These are phyloP conservation scores for Ceratobasidium sp. DNA, from an alignment of 1,284 basidiomycete species.

Conservation along the genomic window DNA sequence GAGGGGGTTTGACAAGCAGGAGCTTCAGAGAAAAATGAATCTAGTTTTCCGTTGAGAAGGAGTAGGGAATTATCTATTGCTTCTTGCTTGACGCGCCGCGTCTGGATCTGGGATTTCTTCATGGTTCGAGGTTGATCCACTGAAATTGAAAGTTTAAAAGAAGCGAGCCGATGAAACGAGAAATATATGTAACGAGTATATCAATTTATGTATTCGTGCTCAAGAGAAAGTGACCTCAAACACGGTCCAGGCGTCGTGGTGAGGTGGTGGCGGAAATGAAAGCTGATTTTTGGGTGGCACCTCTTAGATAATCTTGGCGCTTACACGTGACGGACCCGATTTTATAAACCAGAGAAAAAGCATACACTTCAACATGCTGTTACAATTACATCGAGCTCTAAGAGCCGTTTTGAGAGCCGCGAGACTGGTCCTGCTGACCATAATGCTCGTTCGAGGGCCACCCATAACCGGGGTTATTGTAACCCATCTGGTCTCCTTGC, in stretches of 20 bases:
- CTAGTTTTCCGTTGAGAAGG: background rate
- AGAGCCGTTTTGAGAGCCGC: background rate
- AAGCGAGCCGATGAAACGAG: background rate
- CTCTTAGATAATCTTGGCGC: slow-evolving; percentile 2
- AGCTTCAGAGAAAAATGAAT: too few relatives aligned
- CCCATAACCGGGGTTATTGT: slow-evolving; percentile 17
- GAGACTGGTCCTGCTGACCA: background rate
- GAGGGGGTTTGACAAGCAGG: background rate
- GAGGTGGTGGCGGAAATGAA: slow-evolving; percentile 4
- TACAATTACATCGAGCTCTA: background rate
- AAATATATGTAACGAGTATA: background rate
- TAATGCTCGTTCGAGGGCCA: background rate
- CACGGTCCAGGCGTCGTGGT: background rate
- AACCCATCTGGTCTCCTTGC: slow-evolving; percentile 1
- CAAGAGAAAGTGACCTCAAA: too few relatives aligned
- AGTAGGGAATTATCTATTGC: background rate
- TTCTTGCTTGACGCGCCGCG: background rate
- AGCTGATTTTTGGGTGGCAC: background rate
- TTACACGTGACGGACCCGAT: background rate
- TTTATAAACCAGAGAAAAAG: background rate
- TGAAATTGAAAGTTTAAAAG: too few relatives aligned
- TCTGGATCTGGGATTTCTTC: background rate
- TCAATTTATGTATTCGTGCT: background rate
- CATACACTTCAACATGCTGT: slow-evolving; percentile 2
- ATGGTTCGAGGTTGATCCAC: too few relatives aligned